A percentile compares a stretch with the other conserved stretches of the same genome.
phyloP scores from a whole-genome alignment of 2,329 filamentous ascomycete genomes.

The Chaetomiaceae sp. region DNA sequence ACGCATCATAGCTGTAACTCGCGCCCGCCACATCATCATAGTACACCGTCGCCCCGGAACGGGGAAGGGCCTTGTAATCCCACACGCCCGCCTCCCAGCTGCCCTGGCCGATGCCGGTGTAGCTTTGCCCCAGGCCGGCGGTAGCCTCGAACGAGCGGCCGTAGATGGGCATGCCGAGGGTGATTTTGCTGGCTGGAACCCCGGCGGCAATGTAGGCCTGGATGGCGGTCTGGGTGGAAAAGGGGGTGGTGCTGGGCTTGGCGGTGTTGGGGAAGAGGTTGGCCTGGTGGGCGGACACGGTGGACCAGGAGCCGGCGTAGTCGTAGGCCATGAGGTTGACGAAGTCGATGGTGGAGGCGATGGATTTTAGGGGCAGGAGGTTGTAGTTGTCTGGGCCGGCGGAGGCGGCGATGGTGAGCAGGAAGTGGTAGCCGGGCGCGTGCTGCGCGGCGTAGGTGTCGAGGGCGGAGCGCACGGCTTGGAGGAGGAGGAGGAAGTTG shows the following conservation, averaged over 20 bases:
- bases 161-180: constrained; percentile 77
- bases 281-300: constrained; percentile 61
- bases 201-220: constrained; percentile 60
- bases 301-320: constrained; percentile 65
- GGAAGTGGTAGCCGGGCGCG: constrained; percentile 46
- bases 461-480: constrained; percentile 43
- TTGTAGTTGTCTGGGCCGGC: constrained; percentile 46
- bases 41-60: constrained; percentile 51
- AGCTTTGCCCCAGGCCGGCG: constrained; percentile 61
- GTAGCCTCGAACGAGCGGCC: constrained; percentile 65
- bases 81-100: constrained; percentile 71
- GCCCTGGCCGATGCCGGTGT: constrained; percentile 60
- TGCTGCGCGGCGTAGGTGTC: constrained; percentile 44
- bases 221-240: constrained; percentile 63
- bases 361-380: constrained; percentile 42
- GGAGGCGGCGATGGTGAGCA: constrained; percentile 50
- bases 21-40: constrained; percentile 58
- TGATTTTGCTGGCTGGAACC: constrained; percentile 61
- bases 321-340: constrained; percentile 71
- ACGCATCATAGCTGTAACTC: constrained; percentile 66
- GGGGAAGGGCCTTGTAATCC: constrained; percentile 77
- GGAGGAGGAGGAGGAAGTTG: constrained; percentile 44
- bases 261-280: constrained; percentile 51
- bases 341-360: constrained; percentile 48
- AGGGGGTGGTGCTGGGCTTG: constrained; percentile 59